phyloP scores from a whole-genome alignment of 495 filamentous ascomycete genomes.

The Neurospora cerealis region DNA sequence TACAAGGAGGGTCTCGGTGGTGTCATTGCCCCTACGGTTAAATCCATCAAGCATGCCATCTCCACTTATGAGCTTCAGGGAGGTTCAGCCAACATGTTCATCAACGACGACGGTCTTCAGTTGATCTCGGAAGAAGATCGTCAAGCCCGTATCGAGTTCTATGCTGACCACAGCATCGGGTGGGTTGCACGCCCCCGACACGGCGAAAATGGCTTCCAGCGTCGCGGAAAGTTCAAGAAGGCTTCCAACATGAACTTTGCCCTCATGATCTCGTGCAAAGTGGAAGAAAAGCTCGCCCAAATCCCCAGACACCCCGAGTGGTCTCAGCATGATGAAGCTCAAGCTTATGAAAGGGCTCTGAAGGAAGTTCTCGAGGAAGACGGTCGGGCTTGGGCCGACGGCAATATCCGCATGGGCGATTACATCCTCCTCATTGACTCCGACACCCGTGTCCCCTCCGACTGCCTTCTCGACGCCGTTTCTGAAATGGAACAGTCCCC shows the following conservation, averaged over 20 bases:
- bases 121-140: conserved; percentile 57
- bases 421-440: conserved; percentile 72
- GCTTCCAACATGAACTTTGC: conserved; percentile 82
- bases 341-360: conserved; percentile 56
- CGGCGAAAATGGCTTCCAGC: conserved; percentile 50
- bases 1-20: conserved; percentile 60
- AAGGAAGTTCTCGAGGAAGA: conserved; percentile 61
- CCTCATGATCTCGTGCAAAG: conserved; percentile 62
- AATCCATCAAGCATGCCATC: conserved; percentile 62
- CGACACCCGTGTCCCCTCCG: conserved; percentile 63
- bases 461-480: conserved; percentile 68
- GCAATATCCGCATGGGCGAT: conserved; percentile 70
- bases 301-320: conserved; percentile 50
- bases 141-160: conserved; percentile 55
- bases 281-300: conserved; percentile 54
- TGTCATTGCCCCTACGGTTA: conserved; percentile 59
- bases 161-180: conserved; percentile 65
- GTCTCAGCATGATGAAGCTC: conserved; percentile 59
- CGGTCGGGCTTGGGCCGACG: conserved; percentile 68
- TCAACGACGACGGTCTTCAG: conserved; percentile 74
- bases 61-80: conserved; percentile 73
- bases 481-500: conserved; percentile 74
- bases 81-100: conserved; percentile 69
- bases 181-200: conserved; percentile 66
- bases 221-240: conserved; percentile 63